Base-by-base conservation (phyloP, 805 yeast genomes). In the Wickerhamomyces alni region DNA sequence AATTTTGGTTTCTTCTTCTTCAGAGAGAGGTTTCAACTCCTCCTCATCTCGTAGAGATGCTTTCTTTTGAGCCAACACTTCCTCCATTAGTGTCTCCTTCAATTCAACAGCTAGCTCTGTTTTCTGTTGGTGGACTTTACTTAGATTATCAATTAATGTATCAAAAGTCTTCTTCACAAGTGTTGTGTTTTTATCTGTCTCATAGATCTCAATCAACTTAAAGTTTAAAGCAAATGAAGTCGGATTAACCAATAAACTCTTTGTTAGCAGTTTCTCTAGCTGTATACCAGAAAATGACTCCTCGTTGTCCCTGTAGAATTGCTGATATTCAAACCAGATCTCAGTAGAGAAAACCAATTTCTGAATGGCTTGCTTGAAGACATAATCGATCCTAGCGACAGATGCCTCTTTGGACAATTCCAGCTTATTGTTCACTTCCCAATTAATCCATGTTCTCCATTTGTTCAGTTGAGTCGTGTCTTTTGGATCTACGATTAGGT, bases 371-470 rank as follows among this genome's bases (percentile, higher is more conserved):
- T 86, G 85, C 48, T 74, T 74, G 58, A 75, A 87, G n/a, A 82
- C 82, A 55, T 79, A 85, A 27, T 72, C 72, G 12, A 88, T 67
- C 53, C 98, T 72, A 37, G 67, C 67, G 21, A 69, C 65, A 18
- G 80, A 54, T 6, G 61, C 52, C 10, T 70, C 75, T 19, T 73
- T 76, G 7, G 71, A 66, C 17, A 84, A 58, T 18, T 75, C 77
- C 44, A 89, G 58, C 33, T 80, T 82, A 58, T 93, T 89, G 33
- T 67, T 64, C 47, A 70, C 72, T 54, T 93, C 98, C 77, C 93
- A 84, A 8, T 70, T 70, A 26, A 88, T 72, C 96, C 96, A 87
- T 13, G 68, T 63, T 33, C 69, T 61, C 93, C 95, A 88, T 17
- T 67, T 58, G 2, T 59, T 58, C 17, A 81, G 50, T 55, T 85